Evolutionary conservation across 352 stramenopile genomes (phyloP).

Genomic region (Globisporangium irregulare): DNA sequence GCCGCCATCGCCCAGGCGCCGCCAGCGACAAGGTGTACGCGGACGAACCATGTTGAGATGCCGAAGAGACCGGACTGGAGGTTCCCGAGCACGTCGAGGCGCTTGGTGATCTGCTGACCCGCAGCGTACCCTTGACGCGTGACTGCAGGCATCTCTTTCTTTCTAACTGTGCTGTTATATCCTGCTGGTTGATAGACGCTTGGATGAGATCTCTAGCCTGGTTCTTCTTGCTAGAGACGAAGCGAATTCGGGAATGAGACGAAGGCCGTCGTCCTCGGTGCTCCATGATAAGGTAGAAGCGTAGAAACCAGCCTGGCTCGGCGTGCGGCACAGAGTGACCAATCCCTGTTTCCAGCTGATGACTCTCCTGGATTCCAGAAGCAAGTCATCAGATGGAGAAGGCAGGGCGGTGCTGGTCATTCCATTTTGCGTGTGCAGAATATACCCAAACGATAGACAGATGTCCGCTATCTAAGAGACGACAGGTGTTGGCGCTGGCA

Average conservation of each 20-base stretch:
- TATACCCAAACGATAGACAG: background rate
- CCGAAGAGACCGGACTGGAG: background rate
- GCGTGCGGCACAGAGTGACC: too few relatives aligned
- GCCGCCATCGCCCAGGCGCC: constrained; percentile 1
- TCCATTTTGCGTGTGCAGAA: background rate
- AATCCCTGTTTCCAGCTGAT: background rate
- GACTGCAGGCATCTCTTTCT: background rate
- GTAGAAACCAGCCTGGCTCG: too few relatives aligned
- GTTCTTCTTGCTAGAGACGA: background rate
- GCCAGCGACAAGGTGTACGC: background rate
- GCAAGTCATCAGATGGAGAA: background rate
- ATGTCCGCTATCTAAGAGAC: too few relatives aligned
- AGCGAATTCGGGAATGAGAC: background rate
- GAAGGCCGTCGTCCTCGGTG: background rate
- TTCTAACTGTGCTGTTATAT: background rate
- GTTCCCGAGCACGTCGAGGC: constrained; percentile 6
- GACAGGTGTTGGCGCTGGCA: too few relatives aligned
- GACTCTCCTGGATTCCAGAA: background rate
- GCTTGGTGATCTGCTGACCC: constrained; percentile 5
- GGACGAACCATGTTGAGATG: background rate
- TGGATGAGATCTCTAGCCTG: background rate
- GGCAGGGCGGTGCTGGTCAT: background rate
- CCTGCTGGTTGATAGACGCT: too few relatives aligned
- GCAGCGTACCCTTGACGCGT: constrained; percentile 3
- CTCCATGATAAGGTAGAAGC: too few relatives aligned